Evolutionary conservation across 2,329 filamentous ascomycete genomes (phyloP), one percentile per base, ranked within the genome.

Genomic region (Ceratocystis papillata): DNA sequence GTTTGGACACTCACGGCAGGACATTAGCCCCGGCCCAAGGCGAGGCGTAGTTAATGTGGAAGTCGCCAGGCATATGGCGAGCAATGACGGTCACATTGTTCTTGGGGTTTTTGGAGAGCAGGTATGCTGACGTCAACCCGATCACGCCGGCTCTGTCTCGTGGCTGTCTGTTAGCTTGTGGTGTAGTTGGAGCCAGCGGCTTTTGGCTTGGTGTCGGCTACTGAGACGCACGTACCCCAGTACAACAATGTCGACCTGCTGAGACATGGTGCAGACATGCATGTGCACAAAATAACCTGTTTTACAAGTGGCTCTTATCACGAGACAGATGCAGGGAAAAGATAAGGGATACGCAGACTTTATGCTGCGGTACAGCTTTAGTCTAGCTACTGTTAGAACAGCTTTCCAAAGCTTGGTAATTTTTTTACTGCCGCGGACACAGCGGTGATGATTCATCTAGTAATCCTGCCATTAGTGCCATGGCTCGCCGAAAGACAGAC

Each of bases 51-150:
- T 95, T 88, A 70, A 92, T 87, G 70, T 93, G 88, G 75, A 93
- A 94, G 77, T 96, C 92, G 45, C 92, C 92, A 0, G 92, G 92
- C 87, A 96, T 94, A 73, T 96, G 88, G 73, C 93, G 95, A 4
- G 90, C 87, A 41, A 90, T 79, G 45, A 95, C 79, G 0, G 88
- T 91, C 69, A 95, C 74, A 20, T 70, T 73, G 69, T 80, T 79
- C 45, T 71, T 73, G 63, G 76, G 74, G 70, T 75, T 75, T 70
- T 75, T 79, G 5, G 80, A 76, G 44, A 83, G 75, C 59, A 80
- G 72, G 53, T 81, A 72, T 2, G 80, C 80, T 55, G 78, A 76
- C 15, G 80, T 82, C 67, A 83, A 75, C 67, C 80, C 80, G 37
- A 77, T 76, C 57, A 83, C 80, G 37, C 80, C 80, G 55, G 79